These are phyloP conservation scores for Martensiomyces pterosporus DNA, from an alignment of 192 early-diverging fungal species.

Conservation along the genomic window DNA sequence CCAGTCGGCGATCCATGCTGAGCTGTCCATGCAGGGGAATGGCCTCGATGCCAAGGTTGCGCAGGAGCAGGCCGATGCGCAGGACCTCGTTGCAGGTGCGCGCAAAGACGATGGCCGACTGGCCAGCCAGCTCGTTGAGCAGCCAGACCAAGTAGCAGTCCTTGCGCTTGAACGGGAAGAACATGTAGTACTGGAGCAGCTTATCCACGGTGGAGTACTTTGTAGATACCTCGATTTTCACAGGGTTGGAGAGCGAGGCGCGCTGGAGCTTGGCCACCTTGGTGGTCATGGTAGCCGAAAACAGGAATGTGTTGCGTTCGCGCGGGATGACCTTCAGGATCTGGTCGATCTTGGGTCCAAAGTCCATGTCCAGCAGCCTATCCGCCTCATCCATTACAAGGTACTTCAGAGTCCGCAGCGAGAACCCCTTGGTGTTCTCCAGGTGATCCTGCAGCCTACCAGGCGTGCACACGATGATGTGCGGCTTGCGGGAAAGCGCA, in stretches of 20 bases:
- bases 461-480: slow-evolving; percentile 93
- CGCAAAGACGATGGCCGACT: slow-evolving; percentile 89
- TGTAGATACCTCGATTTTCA: slow-evolving; percentile 91
- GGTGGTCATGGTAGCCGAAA: slow-evolving; percentile 98
- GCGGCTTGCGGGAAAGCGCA: slow-evolving; percentile 90
- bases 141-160: slow-evolving; percentile 91
- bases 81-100: slow-evolving; percentile 85
- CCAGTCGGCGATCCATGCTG: slow-evolving; percentile 87
- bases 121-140: slow-evolving; percentile 88
- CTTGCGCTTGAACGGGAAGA: slow-evolving; percentile 95
- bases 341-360: slow-evolving; percentile 95
- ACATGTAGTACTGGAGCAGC: slow-evolving; percentile 91
- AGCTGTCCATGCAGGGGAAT: slow-evolving; percentile 93
- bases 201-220: slow-evolving; percentile 96
- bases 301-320: slow-evolving; percentile 89
- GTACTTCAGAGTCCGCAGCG: slow-evolving; percentile 84
- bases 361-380: slow-evolving; percentile 89
- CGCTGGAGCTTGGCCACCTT: slow-evolving; percentile 96
- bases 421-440: slow-evolving; percentile 98
- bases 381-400: slow-evolving; percentile 94
- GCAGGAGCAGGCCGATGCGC: slow-evolving; percentile 78
- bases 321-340: slow-evolving; percentile 88
- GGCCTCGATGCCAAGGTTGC: slow-evolving; percentile 91
- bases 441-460: slow-evolving; percentile 93
- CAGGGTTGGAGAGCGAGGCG: slow-evolving; percentile 85